Evolutionary conservation across 768 basidiomycete genomes (phyloP).

Genomic region (Boletales sp.): DNA sequence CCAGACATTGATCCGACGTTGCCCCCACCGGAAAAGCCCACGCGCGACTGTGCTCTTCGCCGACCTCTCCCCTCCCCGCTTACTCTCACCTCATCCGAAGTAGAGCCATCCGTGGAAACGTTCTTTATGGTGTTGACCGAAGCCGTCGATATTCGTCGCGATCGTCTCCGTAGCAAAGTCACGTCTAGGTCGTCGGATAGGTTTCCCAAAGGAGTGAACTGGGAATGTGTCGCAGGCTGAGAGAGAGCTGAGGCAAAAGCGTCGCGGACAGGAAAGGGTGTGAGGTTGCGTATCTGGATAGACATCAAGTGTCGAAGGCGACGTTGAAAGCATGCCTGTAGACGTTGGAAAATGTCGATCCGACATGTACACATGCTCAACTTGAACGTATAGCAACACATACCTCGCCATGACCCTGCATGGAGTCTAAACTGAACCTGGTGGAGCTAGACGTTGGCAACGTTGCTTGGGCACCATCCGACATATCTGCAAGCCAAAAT

Average conservation of each 20-base stretch:
- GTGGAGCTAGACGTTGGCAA: constrained; percentile 13
- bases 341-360: not conserved
- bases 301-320: constrained; percentile 71
- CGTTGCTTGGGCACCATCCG: constrained; percentile 14
- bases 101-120: constrained; percentile 41
- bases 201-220: constrained; percentile 54
- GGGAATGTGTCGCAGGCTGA: constrained; percentile 60
- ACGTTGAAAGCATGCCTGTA: constrained; percentile 41
- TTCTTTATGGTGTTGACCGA: constrained; percentile 51
- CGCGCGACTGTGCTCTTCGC: constrained; percentile 44
- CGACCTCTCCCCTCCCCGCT: constrained; percentile 35
- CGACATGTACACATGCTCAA: not conserved
- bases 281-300: constrained; percentile 75
- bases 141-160: constrained; percentile 57
- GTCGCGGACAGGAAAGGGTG: constrained; percentile 82
- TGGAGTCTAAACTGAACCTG: constrained; percentile 13
- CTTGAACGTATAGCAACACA: constrained; percentile 1
- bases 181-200: constrained; percentile 71
- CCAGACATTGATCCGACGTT: constrained; percentile 10
- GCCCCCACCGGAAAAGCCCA: constrained; percentile 33
- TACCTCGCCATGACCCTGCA: constrained; percentile 11
- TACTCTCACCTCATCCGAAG: constrained; percentile 24
- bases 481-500: constrained; percentile 17
- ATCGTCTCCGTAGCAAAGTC: constrained; percentile 53
- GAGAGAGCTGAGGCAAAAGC: constrained; percentile 66